Percentiles rank a stretch among this genome's conserved stretches.
Evolutionary conservation across 306 rosid genomes (phyloP).

Genomic region (Morella rubra): DNA sequence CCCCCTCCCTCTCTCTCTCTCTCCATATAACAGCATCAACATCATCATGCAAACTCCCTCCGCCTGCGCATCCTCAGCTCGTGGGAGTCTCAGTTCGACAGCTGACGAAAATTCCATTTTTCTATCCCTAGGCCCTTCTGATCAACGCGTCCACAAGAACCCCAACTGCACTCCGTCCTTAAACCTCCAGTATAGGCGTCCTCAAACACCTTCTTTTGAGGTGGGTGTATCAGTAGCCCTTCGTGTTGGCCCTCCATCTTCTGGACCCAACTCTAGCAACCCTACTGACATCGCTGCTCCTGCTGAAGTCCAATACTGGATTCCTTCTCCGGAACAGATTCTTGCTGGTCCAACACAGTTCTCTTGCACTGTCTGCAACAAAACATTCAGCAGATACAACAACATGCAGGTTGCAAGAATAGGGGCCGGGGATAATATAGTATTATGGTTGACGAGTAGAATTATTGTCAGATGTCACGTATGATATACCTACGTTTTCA

Average conservation of each 20-base stretch:
- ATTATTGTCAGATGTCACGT: neutral
- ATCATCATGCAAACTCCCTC: constrained; percentile 58
- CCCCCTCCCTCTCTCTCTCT: neutral
- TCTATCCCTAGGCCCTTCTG: constrained; percentile 82
- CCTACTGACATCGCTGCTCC: constrained; percentile 23
- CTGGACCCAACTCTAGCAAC: constrained; percentile 16
- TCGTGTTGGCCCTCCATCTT: constrained; percentile 64
- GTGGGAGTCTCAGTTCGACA: constrained; percentile 29
- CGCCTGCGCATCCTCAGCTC: constrained; percentile 40
- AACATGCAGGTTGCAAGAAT: constrained; percentile 81
- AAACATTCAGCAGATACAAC: constrained; percentile 93
- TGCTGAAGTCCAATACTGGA: constrained; percentile 68
- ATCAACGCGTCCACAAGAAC: constrained; percentile 36
- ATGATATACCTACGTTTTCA: neutral
- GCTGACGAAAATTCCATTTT: constrained; percentile 53
- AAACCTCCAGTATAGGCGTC: constrained; percentile 15
- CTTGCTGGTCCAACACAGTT: constrained; percentile 95
- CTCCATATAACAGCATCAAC: constrained; percentile 17
- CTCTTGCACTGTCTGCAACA: constrained; percentile 90
- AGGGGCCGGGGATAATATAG: neutral
- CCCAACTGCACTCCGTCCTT: constrained; percentile 27
- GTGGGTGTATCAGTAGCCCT: constrained; percentile 78
- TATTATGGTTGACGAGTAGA: neutral
- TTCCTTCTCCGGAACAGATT: constrained; percentile 89
- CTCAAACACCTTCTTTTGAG: constrained; percentile 38